A percentile compares a stretch with the other conserved stretches of the same genome.
Evolutionary conservation across 805 yeast species (phyloP).

Genomic region (Monosporozyma unispora): DNA sequence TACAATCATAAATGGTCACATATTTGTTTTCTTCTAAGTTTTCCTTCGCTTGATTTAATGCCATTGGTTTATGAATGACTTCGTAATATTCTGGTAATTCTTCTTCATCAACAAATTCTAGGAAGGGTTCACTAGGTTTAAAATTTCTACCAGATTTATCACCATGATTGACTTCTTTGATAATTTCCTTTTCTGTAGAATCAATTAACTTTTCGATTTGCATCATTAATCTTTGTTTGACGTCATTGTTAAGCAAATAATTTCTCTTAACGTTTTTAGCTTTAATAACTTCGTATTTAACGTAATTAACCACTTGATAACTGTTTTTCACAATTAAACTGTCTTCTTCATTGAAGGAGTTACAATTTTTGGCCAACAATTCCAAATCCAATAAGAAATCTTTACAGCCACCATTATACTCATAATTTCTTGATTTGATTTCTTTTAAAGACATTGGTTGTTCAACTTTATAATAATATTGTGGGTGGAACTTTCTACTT

Average conservation of each 20-base stretch:
- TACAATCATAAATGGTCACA: constrained; percentile 48
- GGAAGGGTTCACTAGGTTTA: constrained; percentile 56
- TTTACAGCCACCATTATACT: constrained; percentile 24
- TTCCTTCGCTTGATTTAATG: constrained; percentile 50
- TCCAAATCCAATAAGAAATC: constrained; percentile 52
- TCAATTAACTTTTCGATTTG: constrained; percentile 22
- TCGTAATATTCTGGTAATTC: constrained; percentile 76
- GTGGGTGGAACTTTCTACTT: constrained; percentile 64
- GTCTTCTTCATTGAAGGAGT: constrained; percentile 57
- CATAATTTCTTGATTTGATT: constrained; percentile 38
- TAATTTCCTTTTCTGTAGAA: constrained; percentile 21
- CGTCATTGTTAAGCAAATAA: constrained; percentile 21
- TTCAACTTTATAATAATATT: constrained; percentile 58
- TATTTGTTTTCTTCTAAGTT: constrained; percentile 46
- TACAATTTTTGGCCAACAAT: constrained; percentile 63
- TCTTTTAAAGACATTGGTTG: constrained; percentile 65
- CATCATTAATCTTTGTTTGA: constrained; percentile 15
- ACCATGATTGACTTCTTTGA: constrained; percentile 10
- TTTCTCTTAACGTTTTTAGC: constrained; percentile 29
- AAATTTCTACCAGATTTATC: constrained; percentile 12
- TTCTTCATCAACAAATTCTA: constrained; percentile 61
- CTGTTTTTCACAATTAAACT: constrained; percentile 64
- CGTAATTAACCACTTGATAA: constrained; percentile 44
- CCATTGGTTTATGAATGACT: constrained; percentile 63
- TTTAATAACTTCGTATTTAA: constrained; percentile 40